Base-by-base conservation (phyloP, 176 grass and related monocot genomes). In the Bromus sterilis region DNA sequence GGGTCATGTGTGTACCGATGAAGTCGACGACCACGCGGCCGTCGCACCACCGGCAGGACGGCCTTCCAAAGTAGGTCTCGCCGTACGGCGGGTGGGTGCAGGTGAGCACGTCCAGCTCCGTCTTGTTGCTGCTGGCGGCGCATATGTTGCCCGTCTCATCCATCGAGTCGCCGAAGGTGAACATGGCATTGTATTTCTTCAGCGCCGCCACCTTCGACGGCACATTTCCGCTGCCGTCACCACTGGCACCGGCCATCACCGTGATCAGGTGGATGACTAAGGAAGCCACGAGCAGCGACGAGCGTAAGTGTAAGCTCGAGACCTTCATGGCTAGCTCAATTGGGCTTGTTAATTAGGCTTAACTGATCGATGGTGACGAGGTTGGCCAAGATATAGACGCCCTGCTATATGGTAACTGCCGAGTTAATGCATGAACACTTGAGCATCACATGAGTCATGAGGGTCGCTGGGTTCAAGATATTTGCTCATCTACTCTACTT, bases 21-120 rank as follows among this genome's bases (percentile, higher is more conserved):
- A 89, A 92, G 29, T 92, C 90, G 1, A 92, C 66, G 53, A 83
- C 42, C 1, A 86, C 12, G 23, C 86, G 90, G 15, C 90, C 90
- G 24, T 92, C 44, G 11, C 74, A 86, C 75, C 79, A 85, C 79
- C 82, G 87, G 46, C 90, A 88, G 21, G 87, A 42, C 28, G 80
- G 71, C 33, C 56, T 37, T 20, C 79, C 62, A 43, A 92, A 92
- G 58, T 83, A 86, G 14, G 82, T 71, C 75, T 57, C 70, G 61
- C 90, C 90, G 7, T 89, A 92, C 0, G 86, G 90, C 21, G 41
- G 28, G 9, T 80, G 71, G 9, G 85, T 75, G 44, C 65, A 57
- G 71, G 82, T 87, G 48, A 87, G 78, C 36, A 58, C 34, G 4
- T 66, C 44, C 16, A 81, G 49, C 37, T 84, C 66, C 46, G 75